A percentile compares a stretch with the other conserved stretches of the same genome.
phyloP scores from a whole-genome alignment of 78 protist species.

The Dictyostelium intermedium region DNA sequence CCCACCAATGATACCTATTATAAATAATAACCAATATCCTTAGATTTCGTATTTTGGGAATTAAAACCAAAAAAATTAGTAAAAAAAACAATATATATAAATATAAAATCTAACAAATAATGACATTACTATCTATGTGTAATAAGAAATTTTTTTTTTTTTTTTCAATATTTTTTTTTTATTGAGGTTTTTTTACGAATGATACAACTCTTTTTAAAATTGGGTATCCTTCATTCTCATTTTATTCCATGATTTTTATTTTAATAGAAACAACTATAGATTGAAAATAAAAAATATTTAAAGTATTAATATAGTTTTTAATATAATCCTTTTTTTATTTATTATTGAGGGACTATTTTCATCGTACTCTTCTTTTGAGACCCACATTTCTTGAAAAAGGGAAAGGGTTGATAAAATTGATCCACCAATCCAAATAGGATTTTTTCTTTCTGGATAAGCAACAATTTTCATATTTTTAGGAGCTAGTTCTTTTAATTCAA shows the following conservation, averaged over 20 bases:
- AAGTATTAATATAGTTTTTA: not conserved
- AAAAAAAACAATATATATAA: no score
- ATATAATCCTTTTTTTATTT: not conserved
- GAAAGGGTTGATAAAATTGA: slow-evolving; percentile 91
- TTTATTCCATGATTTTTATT: not conserved
- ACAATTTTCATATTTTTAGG: slow-evolving; percentile 93
- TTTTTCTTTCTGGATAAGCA: slow-evolving; percentile 92
- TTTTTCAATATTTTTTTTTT: no score
- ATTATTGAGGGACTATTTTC: slow-evolving; percentile 3
- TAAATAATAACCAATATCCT: no score
- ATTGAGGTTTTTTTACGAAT: no score
- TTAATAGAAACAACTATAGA: no score
- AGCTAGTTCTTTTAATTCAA: slow-evolving; percentile 82
- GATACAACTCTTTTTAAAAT: no score
- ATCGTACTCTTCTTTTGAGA: not conserved
- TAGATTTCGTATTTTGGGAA: no score
- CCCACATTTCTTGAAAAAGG: not conserved
- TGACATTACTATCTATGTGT: no score
- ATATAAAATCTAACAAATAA: no score
- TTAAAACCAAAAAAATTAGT: no score
- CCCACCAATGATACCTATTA: no score
- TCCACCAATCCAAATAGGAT: slow-evolving; percentile 88
- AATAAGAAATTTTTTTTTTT: no score
- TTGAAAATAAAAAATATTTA: not conserved
- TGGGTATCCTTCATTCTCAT: not conserved